phyloP scores from a whole-genome alignment of 1,284 basidiomycete genomes.

The Golubevia pallescens region DNA sequence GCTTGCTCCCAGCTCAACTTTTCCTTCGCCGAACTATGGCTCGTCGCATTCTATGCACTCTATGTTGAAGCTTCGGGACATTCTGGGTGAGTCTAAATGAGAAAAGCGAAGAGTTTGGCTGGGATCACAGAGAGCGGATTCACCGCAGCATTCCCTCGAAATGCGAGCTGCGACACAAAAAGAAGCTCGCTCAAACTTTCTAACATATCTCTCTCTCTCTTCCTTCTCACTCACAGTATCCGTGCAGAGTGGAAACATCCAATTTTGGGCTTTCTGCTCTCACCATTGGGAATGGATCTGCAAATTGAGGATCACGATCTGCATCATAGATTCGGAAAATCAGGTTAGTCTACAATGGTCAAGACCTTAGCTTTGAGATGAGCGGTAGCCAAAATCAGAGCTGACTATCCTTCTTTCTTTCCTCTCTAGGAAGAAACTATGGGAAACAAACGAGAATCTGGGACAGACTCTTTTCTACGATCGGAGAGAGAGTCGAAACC shows the following conservation, averaged over 20 bases:
- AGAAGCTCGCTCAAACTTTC: too few species aligned
- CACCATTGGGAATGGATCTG: conserved; percentile 37
- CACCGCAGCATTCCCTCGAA: too few species aligned
- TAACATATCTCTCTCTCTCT: background rate
- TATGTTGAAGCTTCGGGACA: conserved; percentile 7
- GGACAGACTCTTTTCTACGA: conserved; percentile 55
- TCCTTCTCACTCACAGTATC: conserved; percentile 17
- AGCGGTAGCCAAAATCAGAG: too few species aligned
- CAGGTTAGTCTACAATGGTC: conserved; percentile 12
- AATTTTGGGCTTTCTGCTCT: conserved; percentile 26
- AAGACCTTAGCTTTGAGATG: too few species aligned
- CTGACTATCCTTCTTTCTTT: background rate
- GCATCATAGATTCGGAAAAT: conserved; percentile 59
- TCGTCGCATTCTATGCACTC: background rate
- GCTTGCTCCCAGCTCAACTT: conserved; percentile 6
- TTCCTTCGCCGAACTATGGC: conserved; percentile 17
- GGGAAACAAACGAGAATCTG: conserved; percentile 58
- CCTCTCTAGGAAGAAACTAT: conserved; percentile 24
- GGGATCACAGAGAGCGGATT: too few species aligned
- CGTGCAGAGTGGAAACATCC: conserved; percentile 41
- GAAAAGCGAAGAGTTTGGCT: too few species aligned
- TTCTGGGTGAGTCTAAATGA: too few species aligned
- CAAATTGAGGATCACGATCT: conserved; percentile 59
- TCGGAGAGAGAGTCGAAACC: conserved; percentile 37
- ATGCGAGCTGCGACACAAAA: too few species aligned